Percentiles rank a stretch among this genome's conserved stretches.
Evolutionary conservation across 225 moss, liverwort and hornwort genomes (phyloP).

Genomic region (Polytrichum formosum): DNA sequence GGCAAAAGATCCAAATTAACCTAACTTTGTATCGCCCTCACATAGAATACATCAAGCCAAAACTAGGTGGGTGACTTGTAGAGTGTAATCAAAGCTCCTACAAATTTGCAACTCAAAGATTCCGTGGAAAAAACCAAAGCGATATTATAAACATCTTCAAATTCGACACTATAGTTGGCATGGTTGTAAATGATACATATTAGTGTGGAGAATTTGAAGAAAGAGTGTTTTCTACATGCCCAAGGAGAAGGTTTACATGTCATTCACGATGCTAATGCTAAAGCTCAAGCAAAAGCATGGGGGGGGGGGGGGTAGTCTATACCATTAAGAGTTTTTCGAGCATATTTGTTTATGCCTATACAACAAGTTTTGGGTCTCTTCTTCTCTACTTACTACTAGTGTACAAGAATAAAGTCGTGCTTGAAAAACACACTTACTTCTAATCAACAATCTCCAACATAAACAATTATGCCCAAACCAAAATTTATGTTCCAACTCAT

Average conservation of each 20-base stretch:
- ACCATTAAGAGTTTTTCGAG: slow-evolving; percentile 15
- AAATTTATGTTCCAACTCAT: too few relatives aligned
- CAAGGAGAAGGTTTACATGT: slow-evolving; percentile 17
- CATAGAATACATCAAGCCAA: too few relatives aligned
- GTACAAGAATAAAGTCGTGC: slow-evolving; percentile 42
- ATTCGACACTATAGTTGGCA: slow-evolving; percentile 15
- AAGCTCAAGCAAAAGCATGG: not conserved
- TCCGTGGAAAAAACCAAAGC: not conserved
- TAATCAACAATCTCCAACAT: slow-evolving; percentile 87
- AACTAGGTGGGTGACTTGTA: too few relatives aligned
- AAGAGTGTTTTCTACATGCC: slow-evolving; percentile 12
- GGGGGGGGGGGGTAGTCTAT: not conserved
- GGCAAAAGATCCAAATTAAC: too few relatives aligned
- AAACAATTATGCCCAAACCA: slow-evolving; percentile 24
- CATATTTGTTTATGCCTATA: slow-evolving; percentile 31
- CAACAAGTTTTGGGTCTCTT: slow-evolving; percentile 3
- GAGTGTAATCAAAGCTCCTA: too few relatives aligned
- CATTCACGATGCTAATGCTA: slow-evolving; percentile 35
- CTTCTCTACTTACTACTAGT: slow-evolving; percentile 18
- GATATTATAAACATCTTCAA: slow-evolving; percentile 9
- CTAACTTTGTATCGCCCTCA: too few relatives aligned
- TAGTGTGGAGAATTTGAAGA: slow-evolving; percentile 8
- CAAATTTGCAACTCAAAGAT: not conserved
- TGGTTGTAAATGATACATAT: slow-evolving; percentile 17
- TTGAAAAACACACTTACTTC: slow-evolving; percentile 52